Evolutionary conservation across 257 asterid species (phyloP), one percentile per base, ranked within the genome.

Genomic region (Solanum chilense): DNA sequence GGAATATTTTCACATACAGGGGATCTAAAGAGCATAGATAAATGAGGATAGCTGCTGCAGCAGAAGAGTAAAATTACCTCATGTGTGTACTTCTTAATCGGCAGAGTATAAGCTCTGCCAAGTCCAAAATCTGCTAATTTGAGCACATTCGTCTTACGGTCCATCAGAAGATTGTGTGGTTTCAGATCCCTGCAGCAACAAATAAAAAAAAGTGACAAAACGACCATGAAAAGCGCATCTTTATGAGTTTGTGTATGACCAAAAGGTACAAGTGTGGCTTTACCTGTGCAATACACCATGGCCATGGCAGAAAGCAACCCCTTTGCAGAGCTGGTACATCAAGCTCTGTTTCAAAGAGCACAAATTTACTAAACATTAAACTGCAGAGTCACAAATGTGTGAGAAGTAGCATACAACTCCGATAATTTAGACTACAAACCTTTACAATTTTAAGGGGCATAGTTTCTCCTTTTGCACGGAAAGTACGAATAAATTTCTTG

Each of bases 151-250:
- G 98, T 94, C 92, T 96, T 93, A n/a, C 93, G 97, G 90, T 96
- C 99, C 99, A 97, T 94, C 94, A 96, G 82, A 69, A 97, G 96
- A 90, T 97, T 97, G 93, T 97, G 99, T 37, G 98, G 99, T 91
- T 97, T 97, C 76, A 97, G 94, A 93, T 97, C 99, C 95, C 99
- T 97, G 87, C 12, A 89, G 73, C 60, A 88, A 27, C 25, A 37
- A 68, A 47, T 20, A 14, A 1, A 84, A 66, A 66, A 0, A 45
- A 18, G 84, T 45, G 16, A 27, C 84, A 3, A 37, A 41, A 66
- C 31, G 29, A 41, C 80, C 80, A 41, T 66, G 44, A 62, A 60
- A 8, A 39, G n/a, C 9, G 12, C 86, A 14, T 44, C 12, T 47
- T 42, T 42, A 23, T 76, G 60, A 77, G 33, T 74, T 47, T 83